Evolutionary conservation across 176 grass and related monocot species (phyloP).

Genomic region (Tuctoria greenei): DNA sequence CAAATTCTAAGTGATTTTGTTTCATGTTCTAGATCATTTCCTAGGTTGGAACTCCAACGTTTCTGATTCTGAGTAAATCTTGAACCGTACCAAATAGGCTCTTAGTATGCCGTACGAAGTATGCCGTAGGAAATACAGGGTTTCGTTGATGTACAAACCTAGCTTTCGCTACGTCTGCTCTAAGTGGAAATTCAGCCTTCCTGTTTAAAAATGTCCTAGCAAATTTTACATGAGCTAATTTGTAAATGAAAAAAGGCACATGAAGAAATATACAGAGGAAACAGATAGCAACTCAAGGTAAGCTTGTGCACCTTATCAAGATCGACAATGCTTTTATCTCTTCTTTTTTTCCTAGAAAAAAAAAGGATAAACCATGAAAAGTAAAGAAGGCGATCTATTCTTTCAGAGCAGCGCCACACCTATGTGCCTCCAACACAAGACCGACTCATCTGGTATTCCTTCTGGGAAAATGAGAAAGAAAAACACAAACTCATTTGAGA

Average conservation of each 20-base stretch:
- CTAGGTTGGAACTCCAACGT: no score
- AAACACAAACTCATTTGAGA: conserved; percentile 47
- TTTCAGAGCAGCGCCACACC: conserved; percentile 45
- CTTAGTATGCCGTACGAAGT: no score
- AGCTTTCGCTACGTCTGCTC: no score
- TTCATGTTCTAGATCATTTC: no score
- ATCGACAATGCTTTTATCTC: conserved; percentile 22
- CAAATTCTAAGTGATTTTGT: no score
- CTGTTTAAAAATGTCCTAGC: no score
- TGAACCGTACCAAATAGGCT: no score
- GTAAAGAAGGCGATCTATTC: conserved; percentile 49
- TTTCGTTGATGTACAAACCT: no score
- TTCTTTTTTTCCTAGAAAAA: conserved; percentile 25
- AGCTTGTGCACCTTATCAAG: conserved; percentile 43
- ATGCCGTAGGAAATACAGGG: not conserved
- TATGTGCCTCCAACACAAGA: conserved; percentile 48
- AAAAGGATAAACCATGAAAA: conserved; percentile 29
- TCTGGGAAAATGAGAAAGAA: conserved; percentile 50
- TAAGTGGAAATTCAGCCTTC: no score
- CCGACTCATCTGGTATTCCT: conserved; percentile 39
- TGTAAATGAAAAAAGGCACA: not conserved
- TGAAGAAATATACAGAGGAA: not conserved
- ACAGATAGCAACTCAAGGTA: not conserved
- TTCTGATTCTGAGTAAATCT: no score
- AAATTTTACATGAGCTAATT: no score